Conservation (phyloP, 2,329 filamentous ascomycete species). For the Ophiocordyceps camponoti-saundersi region DNA sequence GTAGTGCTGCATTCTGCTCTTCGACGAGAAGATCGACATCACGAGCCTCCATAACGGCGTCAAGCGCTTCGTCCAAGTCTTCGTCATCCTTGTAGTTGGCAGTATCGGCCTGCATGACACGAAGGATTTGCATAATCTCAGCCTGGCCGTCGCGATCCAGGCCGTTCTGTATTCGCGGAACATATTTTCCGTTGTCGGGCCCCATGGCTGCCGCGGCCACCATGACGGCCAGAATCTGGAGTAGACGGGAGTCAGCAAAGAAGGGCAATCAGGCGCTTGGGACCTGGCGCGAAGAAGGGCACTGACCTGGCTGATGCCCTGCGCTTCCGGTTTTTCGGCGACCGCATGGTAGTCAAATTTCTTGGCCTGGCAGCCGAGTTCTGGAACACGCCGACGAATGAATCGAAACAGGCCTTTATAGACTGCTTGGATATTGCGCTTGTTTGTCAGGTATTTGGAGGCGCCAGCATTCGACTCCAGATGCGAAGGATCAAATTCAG, state of each 20-base stretch:
- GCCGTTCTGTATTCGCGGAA: conserved; percentile 24
- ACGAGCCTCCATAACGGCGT: conserved; percentile 23
- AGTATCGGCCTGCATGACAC: conserved; percentile 21
- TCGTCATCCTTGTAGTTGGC: conserved; percentile 18
- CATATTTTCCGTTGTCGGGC: conserved; percentile 35
- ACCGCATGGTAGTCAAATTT: conserved; percentile 39
- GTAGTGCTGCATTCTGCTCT: conserved; percentile 32
- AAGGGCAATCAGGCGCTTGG: background rate
- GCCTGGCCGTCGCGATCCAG: conserved; percentile 25
- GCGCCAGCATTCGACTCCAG: conserved; percentile 29
- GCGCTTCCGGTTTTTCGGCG: conserved; percentile 36
- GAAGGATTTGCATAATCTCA: conserved; percentile 27
- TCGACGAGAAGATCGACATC: conserved; percentile 41
- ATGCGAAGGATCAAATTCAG: conserved; percentile 35
- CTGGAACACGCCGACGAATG: conserved; percentile 33
- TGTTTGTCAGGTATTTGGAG: conserved; percentile 27
- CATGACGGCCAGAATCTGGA: conserved; percentile 42
- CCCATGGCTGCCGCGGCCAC: conserved; percentile 43
- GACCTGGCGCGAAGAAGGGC: background rate
- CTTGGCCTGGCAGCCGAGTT: conserved; percentile 33
- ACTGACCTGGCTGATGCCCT: conserved; percentile 34
- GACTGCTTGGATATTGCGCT: conserved; percentile 35
- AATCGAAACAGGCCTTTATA: conserved; percentile 38
- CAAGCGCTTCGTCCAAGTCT: conserved; percentile 20
- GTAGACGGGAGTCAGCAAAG: conserved; percentile 1